Evolutionary conservation across 2,329 filamentous ascomycete genomes (phyloP).

Genomic region (Macrophomina pseudophaseolina): DNA sequence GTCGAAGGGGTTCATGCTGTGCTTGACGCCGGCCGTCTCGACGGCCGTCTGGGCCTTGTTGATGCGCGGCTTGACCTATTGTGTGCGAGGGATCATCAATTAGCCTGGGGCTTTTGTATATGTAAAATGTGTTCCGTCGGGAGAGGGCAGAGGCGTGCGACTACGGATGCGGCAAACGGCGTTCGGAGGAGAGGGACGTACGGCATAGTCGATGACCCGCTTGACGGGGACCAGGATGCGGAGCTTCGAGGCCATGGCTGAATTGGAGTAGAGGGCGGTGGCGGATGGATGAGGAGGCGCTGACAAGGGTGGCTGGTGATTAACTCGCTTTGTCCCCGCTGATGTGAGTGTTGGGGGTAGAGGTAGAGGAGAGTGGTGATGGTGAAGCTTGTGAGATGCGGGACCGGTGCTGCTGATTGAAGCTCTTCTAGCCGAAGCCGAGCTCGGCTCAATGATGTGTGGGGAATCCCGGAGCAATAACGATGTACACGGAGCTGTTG

Average conservation of each 20-base stretch:
- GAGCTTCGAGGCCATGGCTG: constrained; percentile 45
- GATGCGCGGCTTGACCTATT: constrained; percentile 70
- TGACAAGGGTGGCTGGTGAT: neutral
- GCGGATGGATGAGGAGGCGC: neutral
- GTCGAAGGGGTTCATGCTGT: constrained; percentile 99
- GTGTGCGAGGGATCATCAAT: constrained; percentile 17
- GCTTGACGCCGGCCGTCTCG: constrained; percentile 91
- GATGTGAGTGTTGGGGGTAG: neutral
- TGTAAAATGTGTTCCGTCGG: neutral
- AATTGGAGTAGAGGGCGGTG: neutral
- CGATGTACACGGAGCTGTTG: constrained; percentile 13
- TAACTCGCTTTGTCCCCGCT: neutral
- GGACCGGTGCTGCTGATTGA: constrained; percentile 15
- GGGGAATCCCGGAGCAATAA: constrained; percentile 14
- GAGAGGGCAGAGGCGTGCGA: neutral
- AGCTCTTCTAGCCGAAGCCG: constrained; percentile 26
- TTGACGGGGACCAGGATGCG: constrained; percentile 63
- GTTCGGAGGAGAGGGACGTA: constrained; percentile 37
- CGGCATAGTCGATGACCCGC: constrained; percentile 64
- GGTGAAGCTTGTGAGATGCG: constrained; percentile 19
- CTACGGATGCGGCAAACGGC: constrained; percentile 14
- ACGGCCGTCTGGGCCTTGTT: constrained; percentile 80
- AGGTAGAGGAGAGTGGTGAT: neutral
- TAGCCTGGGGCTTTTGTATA: constrained; percentile 8
- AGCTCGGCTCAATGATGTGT: constrained; percentile 21